Evolutionary conservation across 2,329 filamentous ascomycete species (phyloP).

Genomic region (Nemania serpens): DNA sequence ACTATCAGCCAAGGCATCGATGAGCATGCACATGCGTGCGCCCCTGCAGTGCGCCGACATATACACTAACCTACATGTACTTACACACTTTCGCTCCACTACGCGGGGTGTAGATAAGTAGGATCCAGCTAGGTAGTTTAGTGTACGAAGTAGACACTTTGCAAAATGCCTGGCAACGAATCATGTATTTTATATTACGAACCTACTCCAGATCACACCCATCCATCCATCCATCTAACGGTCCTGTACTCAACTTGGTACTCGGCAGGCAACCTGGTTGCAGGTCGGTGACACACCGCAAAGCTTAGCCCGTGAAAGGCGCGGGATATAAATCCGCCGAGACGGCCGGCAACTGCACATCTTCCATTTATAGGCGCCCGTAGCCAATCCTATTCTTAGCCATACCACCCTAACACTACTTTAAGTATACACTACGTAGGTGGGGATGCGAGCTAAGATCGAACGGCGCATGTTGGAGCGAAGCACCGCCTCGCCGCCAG

Average conservation of each 20-base stretch:
- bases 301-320: background rate
- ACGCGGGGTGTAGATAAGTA: too few species aligned
- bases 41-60: too few species aligned
- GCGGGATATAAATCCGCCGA: slow-evolving; percentile 15
- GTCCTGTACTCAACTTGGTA: background rate
- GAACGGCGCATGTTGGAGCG: background rate
- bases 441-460: slow-evolving; percentile 8
- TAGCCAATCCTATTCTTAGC: slow-evolving; percentile 5
- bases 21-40: too few species aligned
- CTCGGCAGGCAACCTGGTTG: background rate
- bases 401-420: background rate
- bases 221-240: too few species aligned
- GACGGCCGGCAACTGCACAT: background rate
- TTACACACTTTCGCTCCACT: too few species aligned
- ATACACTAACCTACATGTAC: too few species aligned
- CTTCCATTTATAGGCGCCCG: slow-evolving; percentile 3
- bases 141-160: too few species aligned
- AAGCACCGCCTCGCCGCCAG: background rate
- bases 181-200: background rate
- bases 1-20: too few species aligned
- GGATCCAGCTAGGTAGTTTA: too few species aligned
- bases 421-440: background rate
- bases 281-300: background rate
- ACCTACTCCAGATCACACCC: background rate
- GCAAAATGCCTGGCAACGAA: background rate